Base-by-base conservation (phyloP, 208 protist genomes). In the Crithidia brevicula region DNA sequence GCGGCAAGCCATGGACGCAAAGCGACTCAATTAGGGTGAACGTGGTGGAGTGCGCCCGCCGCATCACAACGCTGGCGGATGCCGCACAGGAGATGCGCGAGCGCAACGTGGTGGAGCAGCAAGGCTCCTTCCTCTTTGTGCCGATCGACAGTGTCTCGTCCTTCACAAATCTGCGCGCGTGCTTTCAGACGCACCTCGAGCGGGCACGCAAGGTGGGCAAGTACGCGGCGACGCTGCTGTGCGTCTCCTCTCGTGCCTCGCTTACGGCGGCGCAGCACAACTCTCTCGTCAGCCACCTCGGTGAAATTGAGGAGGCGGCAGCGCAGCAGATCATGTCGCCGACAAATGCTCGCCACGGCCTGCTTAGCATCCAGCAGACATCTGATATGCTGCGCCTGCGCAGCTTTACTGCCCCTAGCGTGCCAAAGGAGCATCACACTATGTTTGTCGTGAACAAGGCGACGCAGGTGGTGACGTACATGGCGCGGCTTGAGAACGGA, bases 171-270 rank as follows among this genome's bases (percentile, higher is more conserved):
- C 77, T 96, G 63, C 68, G 79, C 7, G 81, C 74, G 34, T 72
- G 82, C 43, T 89, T 88, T 31, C 67, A 83, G 40, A 75, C 61
- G 16, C 91, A 96, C 76, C 34, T 88, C 8, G 77, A 86, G 52
- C 86, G 88, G 18, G 81, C 78, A 20, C 61, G 64, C n/a, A 85
- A 54, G 27, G 78, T 93, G 31, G 70, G 73, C 58, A 87, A 86
- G 69, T 96, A 96, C 81, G 77, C 82, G 18, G 88, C 91, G 33
- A 94, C 91, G 23, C 67, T 96, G 25, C 75, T 96, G 30, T 96
- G 91, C 64, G 77, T 84, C 15, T 75, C 86, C 16, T 81, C 80
- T n/a, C 65, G 70, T 7, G 38, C 70, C 36, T 20, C 67, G 16
- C 78, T 96, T 16, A 52, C 77, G 31, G 74, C 80, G 22, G 88